Base-by-base conservation (phyloP, 2,329 filamentous ascomycete genomes). In the Sporothrix protearum region DNA sequence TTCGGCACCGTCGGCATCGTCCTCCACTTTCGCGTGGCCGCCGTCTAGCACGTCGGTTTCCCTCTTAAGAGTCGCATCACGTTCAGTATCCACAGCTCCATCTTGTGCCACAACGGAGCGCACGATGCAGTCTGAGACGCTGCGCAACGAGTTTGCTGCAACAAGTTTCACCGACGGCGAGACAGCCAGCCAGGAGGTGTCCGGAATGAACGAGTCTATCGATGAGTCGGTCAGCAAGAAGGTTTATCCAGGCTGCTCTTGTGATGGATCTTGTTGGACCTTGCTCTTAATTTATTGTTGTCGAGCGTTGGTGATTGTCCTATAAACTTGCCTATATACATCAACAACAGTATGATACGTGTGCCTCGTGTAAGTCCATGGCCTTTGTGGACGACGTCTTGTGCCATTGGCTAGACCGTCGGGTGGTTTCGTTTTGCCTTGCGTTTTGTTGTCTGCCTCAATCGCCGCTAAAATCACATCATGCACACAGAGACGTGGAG, bases 41-140 rank as follows among this genome's bases (percentile, higher is more conserved):
- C 67, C 67, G 67, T 69, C 45, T 69, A 69, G 22, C 67, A 69
- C 33, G 59, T 69, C 51, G 67, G 67, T n/a, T 69, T 69, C 51
- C 67, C 67, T 12, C 51, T 69, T 5, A 51, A 69, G 51, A 45
- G 33, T 14, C 67, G 67, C 30, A 33, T 69, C 33, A 69, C 67
- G 0, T 69, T 69, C 22, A 39, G 68, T 1, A 33, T 69, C 12
- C 22, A 36, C 12, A 94, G 94, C 0, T 90, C 89, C 73, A 79
- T 80, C 75, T 85, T 82, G 51, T 22, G 68, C 68, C 30, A 9
- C 5, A 9, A 28, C 10, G 2, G 67, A 59, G 51, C 67, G 67
- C 51, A 51, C 42, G 25, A 66, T 66, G 61, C 6, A 28, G 14
- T 66, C 49, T 19, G 33, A 45, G 39, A 22, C 33, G 16, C 14